A percentile compares a stretch with the other conserved stretches of the same genome.
phyloP scores from a whole-genome alignment of 163 green algal genomes.

The Coccomyxa subellipsoidea region DNA sequence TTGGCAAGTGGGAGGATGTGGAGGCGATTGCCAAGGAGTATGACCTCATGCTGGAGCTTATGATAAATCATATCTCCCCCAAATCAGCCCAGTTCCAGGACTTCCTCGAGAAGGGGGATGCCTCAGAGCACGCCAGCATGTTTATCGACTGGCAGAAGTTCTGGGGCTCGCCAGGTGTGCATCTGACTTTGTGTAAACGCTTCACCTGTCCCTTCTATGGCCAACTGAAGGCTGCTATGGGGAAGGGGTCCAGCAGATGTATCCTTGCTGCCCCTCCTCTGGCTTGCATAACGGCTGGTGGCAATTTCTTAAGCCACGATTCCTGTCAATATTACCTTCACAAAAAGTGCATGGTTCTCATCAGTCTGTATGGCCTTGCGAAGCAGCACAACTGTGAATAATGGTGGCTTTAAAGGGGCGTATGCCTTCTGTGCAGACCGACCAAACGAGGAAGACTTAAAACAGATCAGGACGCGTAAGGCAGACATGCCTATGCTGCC shows the following conservation, averaged over 20 bases:
- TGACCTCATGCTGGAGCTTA: conserved; percentile 48
- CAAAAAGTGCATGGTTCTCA: too few species aligned
- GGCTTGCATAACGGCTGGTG: too few species aligned
- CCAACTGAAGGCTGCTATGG: too few species aligned
- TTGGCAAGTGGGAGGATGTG: conserved; percentile 30
- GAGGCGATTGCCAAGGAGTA: conserved; percentile 10
- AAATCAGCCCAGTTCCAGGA: conserved; percentile 43
- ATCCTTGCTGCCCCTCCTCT: too few species aligned
- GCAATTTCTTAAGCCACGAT: too few species aligned
- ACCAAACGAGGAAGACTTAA: conserved; percentile 36
- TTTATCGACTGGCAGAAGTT: conserved; percentile 38
- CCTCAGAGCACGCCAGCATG: conserved; percentile 27
- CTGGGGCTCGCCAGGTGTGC: conserved; percentile 18
- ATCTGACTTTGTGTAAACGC: background rate
- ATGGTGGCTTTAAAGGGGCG: background rate
- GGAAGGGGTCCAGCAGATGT: too few species aligned
- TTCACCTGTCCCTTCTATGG: too few species aligned
- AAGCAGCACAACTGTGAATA: too few species aligned
- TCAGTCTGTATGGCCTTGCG: too few species aligned
- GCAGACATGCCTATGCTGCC: conserved; percentile 32
- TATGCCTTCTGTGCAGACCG: background rate
- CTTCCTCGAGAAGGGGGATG: conserved; percentile 32
- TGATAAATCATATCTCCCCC: conserved; percentile 54
- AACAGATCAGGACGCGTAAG: conserved; percentile 42
- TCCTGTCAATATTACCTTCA: too few species aligned